Conservation (phyloP, 169 alveolate species). For the Perkinsus marinus region DNA sequence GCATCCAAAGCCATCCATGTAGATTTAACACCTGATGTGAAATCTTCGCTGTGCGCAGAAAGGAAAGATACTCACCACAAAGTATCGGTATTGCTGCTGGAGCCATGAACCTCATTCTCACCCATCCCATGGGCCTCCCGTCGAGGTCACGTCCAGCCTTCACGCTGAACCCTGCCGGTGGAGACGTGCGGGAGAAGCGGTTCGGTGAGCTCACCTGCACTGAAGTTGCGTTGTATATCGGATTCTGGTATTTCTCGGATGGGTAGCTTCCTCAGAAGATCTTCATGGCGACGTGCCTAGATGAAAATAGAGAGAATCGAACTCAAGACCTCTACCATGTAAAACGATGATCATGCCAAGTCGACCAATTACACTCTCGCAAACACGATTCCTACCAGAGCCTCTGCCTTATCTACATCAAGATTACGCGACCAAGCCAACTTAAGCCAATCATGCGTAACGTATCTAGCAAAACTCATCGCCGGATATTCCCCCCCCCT, state of each 20-base stretch:
- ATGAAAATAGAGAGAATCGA: too few species aligned
- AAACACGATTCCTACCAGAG: not conserved
- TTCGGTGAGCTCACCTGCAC: not conserved
- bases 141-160: not conserved
- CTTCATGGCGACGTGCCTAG: not conserved
- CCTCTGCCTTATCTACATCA: not conserved
- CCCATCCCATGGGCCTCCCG: not conserved
- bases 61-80: not conserved
- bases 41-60: too few species aligned
- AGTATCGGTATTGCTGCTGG: not conserved
- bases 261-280: not conserved
- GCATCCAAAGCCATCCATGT: not conserved
- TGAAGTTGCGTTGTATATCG: not conserved
- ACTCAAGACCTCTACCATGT: too few species aligned
- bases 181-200: not conserved
- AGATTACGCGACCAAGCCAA: not conserved
- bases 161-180: not conserved
- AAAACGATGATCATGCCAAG: not conserved
- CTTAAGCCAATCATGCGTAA: not conserved
- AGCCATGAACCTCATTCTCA: not conserved
- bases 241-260: not conserved
- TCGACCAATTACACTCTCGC: not conserved
- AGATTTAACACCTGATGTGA: not conserved
- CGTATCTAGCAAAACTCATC: not conserved
- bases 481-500: not conserved